These are phyloP conservation scores for Pseudofabraea citricarpa DNA, from an alignment of 2,329 filamentous ascomycete genomes.

Conservation along the genomic window DNA sequence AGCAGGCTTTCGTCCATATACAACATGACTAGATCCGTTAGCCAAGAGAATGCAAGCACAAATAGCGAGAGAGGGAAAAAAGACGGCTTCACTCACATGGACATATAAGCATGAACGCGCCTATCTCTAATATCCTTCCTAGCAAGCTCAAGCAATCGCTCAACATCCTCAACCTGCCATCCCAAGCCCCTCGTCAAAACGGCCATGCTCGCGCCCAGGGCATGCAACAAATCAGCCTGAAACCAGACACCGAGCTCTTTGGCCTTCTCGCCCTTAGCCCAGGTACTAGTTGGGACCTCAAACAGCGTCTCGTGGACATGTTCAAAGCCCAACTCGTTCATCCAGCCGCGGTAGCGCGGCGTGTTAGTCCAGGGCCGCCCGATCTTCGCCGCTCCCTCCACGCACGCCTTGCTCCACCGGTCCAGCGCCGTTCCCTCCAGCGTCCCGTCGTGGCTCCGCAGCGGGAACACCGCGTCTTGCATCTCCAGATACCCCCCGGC, in stretches of 20 bases:
- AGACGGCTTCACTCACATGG: slow-evolving; percentile 12
- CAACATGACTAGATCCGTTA: too few relatives aligned
- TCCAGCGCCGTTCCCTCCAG: background rate
- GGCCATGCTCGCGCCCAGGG: slow-evolving; percentile 5
- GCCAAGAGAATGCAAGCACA: too few relatives aligned
- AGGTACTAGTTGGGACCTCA: slow-evolving; percentile 17
- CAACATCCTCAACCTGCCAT: slow-evolving; percentile 19
- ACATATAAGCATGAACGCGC: slow-evolving; percentile 8
- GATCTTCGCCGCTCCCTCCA: slow-evolving; percentile 3
- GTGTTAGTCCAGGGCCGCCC: slow-evolving; percentile 15
- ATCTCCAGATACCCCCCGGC: slow-evolving; percentile 1
- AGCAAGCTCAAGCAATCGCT: slow-evolving; percentile 16
- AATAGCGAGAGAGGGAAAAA: too few relatives aligned
- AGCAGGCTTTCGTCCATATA: too few relatives aligned
- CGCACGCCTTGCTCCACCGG: slow-evolving; percentile 9
- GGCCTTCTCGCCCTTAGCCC: slow-evolving; percentile 17
- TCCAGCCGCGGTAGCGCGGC: slow-evolving; percentile 18
- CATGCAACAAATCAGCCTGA: slow-evolving; percentile 11
- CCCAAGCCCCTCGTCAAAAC: slow-evolving; percentile 16
- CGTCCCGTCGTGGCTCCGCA: background rate
- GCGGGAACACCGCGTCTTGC: slow-evolving; percentile 1
- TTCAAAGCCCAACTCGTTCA: slow-evolving; percentile 17
- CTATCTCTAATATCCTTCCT: slow-evolving; percentile 10
- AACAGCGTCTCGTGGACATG: slow-evolving; percentile 19
- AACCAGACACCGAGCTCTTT: slow-evolving; percentile 16